Conservation (phyloP, 2,329 filamentous ascomycete species). For the Talaromyces rugulosus region DNA sequence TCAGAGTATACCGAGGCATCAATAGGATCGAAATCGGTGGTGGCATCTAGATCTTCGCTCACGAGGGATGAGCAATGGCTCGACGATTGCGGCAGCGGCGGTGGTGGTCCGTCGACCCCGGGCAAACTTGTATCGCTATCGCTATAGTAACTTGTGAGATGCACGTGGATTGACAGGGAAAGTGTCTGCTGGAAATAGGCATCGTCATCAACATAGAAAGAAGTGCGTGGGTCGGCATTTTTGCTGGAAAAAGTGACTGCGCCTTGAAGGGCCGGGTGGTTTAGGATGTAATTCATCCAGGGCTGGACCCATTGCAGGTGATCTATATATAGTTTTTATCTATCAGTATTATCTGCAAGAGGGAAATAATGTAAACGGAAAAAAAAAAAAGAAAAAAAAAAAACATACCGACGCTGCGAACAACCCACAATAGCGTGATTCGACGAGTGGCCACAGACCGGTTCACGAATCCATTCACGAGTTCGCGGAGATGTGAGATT, state of each 20-base stretch:
- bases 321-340: constrained; percentile 57
- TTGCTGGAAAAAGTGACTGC: constrained; percentile 6
- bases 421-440: constrained; percentile 71
- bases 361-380: background rate
- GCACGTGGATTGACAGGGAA: constrained; percentile 56
- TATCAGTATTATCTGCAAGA: constrained; percentile 42
- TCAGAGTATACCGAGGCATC: background rate
- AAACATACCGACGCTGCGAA: constrained; percentile 11
- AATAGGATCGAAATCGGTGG: background rate
- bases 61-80: constrained; percentile 1
- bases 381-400: too few relatives aligned
- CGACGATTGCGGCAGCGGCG: background rate
- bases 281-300: constrained; percentile 54
- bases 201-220: constrained; percentile 24
- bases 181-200: constrained; percentile 67
- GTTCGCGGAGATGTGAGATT: constrained; percentile 72
- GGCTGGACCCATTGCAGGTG: constrained; percentile 82
- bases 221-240: constrained; percentile 60
- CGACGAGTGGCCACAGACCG: constrained; percentile 70
- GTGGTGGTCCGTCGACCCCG: background rate
- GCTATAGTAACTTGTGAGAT: constrained; percentile 12
- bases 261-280: constrained; percentile 9
- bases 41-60: background rate
- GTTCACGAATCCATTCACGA: constrained; percentile 61
- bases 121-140: background rate